These are phyloP conservation scores for Kazachstania africana DNA, from an alignment of 805 yeast species.

Conservation along the genomic window DNA sequence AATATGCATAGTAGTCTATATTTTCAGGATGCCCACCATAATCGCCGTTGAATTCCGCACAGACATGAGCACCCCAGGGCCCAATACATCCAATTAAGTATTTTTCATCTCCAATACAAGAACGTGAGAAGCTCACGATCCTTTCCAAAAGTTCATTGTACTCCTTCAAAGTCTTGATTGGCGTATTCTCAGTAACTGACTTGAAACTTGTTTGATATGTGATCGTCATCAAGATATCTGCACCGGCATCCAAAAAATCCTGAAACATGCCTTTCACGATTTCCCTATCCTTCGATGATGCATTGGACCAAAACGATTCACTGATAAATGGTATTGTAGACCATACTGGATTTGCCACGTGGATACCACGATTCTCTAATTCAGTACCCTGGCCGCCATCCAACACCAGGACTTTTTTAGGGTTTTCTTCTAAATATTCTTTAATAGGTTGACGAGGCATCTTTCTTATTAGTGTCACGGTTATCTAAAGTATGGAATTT, in stretches of 20 bases:
- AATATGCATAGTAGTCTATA: slow-evolving; percentile 24
- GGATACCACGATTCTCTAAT: slow-evolving; percentile 38
- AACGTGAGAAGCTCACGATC: slow-evolving; percentile 15
- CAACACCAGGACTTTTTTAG: slow-evolving; percentile 16
- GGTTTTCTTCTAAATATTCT: slow-evolving; percentile 5
- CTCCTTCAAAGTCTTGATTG: slow-evolving; percentile 10
- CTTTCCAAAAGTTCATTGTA: slow-evolving; percentile 13
- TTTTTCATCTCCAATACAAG: slow-evolving; percentile 13
- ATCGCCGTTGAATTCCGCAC: slow-evolving; percentile 63
- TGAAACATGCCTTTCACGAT: slow-evolving; percentile 36
- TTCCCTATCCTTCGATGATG: slow-evolving; percentile 26
- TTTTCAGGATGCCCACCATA: slow-evolving; percentile 29
- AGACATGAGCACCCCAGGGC: slow-evolving; percentile 62
- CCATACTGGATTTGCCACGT: slow-evolving; percentile 44
- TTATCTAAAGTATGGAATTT: too few species aligned
- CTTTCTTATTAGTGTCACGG: not conserved
- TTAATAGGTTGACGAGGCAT: slow-evolving; percentile 3
- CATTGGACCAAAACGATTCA: slow-evolving; percentile 14
- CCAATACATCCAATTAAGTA: slow-evolving; percentile 49
- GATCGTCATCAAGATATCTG: slow-evolving; percentile 41
- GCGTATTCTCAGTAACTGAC: slow-evolving; percentile 27
- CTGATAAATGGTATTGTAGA: slow-evolving; percentile 40
- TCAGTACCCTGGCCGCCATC: slow-evolving; percentile 65
- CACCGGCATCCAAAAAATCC: slow-evolving; percentile 42
- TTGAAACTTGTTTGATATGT: slow-evolving; percentile 49